phyloP scores from a whole-genome alignment of 1,284 basidiomycete genomes.

The Ustanciosporium gigantosporum region DNA sequence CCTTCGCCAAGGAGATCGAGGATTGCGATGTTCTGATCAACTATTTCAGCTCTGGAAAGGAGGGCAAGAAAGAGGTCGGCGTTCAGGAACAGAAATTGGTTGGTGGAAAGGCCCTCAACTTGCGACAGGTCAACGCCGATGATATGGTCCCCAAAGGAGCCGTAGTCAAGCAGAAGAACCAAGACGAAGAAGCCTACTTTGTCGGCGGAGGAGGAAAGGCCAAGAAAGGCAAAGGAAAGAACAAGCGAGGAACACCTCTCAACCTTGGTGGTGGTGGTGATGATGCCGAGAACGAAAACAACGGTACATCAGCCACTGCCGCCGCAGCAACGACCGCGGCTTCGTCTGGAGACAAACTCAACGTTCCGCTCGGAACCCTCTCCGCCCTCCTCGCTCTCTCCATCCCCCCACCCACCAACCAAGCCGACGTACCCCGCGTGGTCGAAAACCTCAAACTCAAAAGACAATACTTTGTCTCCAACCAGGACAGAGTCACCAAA shows the following conservation, averaged over 20 bases:
- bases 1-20: slow-evolving; percentile 91
- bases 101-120: slow-evolving; percentile 73
- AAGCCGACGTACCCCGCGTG: slow-evolving; percentile 78
- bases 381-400: slow-evolving; percentile 83
- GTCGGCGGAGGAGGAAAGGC: slow-evolving; percentile 72
- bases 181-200: slow-evolving; percentile 80
- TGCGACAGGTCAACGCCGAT: slow-evolving; percentile 78
- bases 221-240: slow-evolving; percentile 66
- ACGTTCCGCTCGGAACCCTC: slow-evolving; percentile 83
- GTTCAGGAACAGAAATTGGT: slow-evolving; percentile 61
- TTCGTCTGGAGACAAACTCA: slow-evolving; percentile 65
- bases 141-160: slow-evolving; percentile 67
- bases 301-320: too few species aligned
- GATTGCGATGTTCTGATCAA: slow-evolving; percentile 94
- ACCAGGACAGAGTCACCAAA: slow-evolving; percentile 65
- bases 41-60: slow-evolving; percentile 71
- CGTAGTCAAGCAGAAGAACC: slow-evolving; percentile 73
- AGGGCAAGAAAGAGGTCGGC: slow-evolving; percentile 35
- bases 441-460: slow-evolving; percentile 90
- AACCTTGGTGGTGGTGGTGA: slow-evolving; percentile 17
- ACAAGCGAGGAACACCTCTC: slow-evolving; percentile 38
- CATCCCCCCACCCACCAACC: slow-evolving; percentile 82
- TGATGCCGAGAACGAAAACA: slow-evolving; percentile 12
- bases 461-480: slow-evolving; percentile 86
- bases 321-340: slow-evolving; percentile 26